Base-by-base conservation (phyloP, 208 protist genomes). In the Angomonas ambiguus region DNA sequence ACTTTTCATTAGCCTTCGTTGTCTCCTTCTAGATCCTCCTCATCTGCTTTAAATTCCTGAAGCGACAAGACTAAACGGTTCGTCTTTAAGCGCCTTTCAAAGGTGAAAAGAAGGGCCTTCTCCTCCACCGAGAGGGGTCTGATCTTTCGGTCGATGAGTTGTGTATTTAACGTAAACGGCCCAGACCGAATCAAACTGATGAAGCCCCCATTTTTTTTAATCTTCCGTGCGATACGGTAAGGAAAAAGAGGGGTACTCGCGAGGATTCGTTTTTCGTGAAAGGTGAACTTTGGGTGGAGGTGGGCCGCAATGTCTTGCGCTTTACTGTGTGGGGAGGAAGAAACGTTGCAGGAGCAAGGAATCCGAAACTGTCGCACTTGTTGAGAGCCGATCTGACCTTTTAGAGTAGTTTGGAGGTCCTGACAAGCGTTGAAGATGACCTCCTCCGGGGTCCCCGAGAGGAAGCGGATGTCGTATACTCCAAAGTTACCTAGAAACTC, bases 401-500 rank as follows among this genome's bases (percentile, higher is more conserved):
- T 42, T n/a, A 91, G 62, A 13, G 69, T 68, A 1, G 32, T 3
- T 33, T 79, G 67, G 2, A 88, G 35, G 2, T 80, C 76, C 13
- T 33, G 51, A 0, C 74, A 63, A 32, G 79, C 69, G 20, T 59
- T 38, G 20, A 60, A 79, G 1, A 95, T 42, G 32, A 87, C 80
- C 49, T 89, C 76, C 0, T 41, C 31, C 13, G 89, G 89, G 2
- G 79, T 77, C 0, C 89, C 89, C 30, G 73, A 74, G 0, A 66
- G 69, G 67, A 95, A 95, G 24, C 89, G 86, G 25, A 95, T 68
- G 60, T 95, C 86, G 63, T 84, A 95, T 6, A 85, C 79, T 32
- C 89, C 89, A 67, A 82, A 92, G 75, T 95, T 95, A 35, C 89
- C 89, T 10, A 95, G 63, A 27, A 71, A 87, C 45, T 95, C 84